Percentiles rank a stretch among this genome's conserved stretches.
phyloP scores from a whole-genome alignment of 192 early-diverging fungal genomes.

The Jimgerdemannia flammicorona region DNA sequence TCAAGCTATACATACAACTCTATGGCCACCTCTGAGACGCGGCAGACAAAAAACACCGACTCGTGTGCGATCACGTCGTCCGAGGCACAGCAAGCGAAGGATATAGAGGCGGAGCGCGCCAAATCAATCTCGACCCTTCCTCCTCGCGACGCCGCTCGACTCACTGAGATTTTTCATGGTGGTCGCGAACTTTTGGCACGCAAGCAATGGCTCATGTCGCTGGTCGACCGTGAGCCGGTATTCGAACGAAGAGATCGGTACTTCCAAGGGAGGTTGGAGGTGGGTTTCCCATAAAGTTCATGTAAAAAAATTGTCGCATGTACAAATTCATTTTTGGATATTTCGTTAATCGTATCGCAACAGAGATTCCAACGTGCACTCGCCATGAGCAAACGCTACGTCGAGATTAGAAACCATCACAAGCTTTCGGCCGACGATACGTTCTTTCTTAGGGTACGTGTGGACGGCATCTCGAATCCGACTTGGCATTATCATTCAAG shows the following conservation, averaged over 20 bases:
- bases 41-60: too few relatives aligned
- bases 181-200: slow-evolving; percentile 27
- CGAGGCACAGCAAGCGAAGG: too few relatives aligned
- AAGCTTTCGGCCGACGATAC: slow-evolving; percentile 39
- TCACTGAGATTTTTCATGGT: slow-evolving; percentile 35
- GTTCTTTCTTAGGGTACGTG: slow-evolving; percentile 25
- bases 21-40: too few relatives aligned
- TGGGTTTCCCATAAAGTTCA: neutral
- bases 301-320: too few relatives aligned
- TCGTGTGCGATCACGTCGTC: too few relatives aligned
- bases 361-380: slow-evolving; percentile 41
- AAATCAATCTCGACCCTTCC: too few relatives aligned
- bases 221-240: slow-evolving; percentile 38
- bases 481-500: neutral
- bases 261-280: slow-evolving; percentile 46
- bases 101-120: too few relatives aligned
- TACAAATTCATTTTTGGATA: too few relatives aligned
- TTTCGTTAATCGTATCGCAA: neutral
- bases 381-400: slow-evolving; percentile 40
- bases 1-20: too few relatives aligned
- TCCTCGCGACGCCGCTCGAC: slow-evolving; percentile 15
- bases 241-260: slow-evolving; percentile 44
- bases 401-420: slow-evolving; percentile 40
- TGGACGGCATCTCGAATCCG: too few relatives aligned
- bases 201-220: slow-evolving; percentile 28